Conservation (phyloP, 2,329 filamentous ascomycete species). For the Ceratocystis colombiana region DNA sequence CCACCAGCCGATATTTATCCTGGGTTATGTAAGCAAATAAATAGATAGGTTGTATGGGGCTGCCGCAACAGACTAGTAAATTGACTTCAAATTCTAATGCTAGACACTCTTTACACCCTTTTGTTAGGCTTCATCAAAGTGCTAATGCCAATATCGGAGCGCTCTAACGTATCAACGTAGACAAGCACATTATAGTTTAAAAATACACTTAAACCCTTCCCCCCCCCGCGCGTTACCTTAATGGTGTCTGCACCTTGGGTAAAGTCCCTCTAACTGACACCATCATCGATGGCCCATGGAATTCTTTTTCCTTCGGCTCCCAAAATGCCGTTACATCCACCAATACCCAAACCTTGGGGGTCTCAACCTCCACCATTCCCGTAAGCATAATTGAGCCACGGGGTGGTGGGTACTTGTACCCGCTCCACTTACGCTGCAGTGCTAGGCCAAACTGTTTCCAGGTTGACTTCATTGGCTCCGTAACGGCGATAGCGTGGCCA, state of each 20-base stretch:
- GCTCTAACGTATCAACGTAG: neutral
- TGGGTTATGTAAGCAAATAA: neutral
- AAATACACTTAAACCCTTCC: neutral
- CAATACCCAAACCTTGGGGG: conserved; percentile 34
- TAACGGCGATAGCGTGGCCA: conserved; percentile 26
- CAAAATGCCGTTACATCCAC: conserved; percentile 41
- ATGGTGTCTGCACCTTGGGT: conserved; percentile 27
- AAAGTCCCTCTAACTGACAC: conserved; percentile 24
- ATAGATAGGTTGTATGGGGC: too few relatives aligned
- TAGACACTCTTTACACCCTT: too few relatives aligned
- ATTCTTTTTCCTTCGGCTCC: conserved; percentile 40
- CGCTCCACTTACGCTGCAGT: conserved; percentile 34
- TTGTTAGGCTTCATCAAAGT: too few relatives aligned
- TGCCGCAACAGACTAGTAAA: too few relatives aligned
- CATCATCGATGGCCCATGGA: conserved; percentile 27
- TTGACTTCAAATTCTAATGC: too few relatives aligned
- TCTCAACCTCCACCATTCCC: conserved; percentile 40
- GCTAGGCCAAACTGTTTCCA: conserved; percentile 26
- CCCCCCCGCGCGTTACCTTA: neutral
- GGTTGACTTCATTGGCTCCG: conserved; percentile 25
- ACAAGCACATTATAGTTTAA: too few relatives aligned
- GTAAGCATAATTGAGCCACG: conserved; percentile 39
- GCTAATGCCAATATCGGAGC: too few relatives aligned
- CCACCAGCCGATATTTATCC: neutral
- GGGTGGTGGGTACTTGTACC: conserved; percentile 34